Conservation (phyloP, 2,329 filamentous ascomycete species). For the Neophaeococcomyces mojaviensis region DNA sequence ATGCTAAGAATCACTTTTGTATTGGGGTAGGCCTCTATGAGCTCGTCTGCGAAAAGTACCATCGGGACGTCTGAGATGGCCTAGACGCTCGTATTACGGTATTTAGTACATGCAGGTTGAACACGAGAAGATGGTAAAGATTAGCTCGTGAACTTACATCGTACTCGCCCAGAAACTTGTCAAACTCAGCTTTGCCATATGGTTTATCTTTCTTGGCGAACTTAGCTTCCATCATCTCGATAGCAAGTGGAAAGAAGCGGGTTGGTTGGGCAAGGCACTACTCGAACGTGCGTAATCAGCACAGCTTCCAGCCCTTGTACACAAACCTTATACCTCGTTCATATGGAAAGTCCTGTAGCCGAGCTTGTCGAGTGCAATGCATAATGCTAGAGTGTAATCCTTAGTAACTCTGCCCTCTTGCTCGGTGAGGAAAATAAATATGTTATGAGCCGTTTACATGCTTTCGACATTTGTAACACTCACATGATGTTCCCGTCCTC, state of each 20-base stretch:
- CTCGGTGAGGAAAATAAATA: no score
- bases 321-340: not conserved
- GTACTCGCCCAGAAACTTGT: slow-evolving; percentile 27
- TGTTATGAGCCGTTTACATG: no score
- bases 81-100: slow-evolving; percentile 15
- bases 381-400: not conserved
- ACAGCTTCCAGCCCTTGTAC: no score
- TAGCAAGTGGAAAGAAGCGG: not conserved
- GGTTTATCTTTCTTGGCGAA: slow-evolving; percentile 3
- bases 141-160: slow-evolving; percentile 6
- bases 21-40: slow-evolving; percentile 19
- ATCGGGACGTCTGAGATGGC: slow-evolving; percentile 15
- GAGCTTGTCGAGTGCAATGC: not conserved
- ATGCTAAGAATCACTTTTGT: slow-evolving; percentile 19
- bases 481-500: slow-evolving; percentile 53
- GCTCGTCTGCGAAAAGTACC: slow-evolving; percentile 16
- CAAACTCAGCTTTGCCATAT: slow-evolving; percentile 21
- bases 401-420: no score
- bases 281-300: not conserved
- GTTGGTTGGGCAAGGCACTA: not conserved
- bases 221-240: slow-evolving; percentile 7
- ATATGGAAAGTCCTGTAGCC: slow-evolving; percentile 7
- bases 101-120: not conserved
- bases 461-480: not conserved
- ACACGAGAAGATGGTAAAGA: not conserved